Conservation (phyloP, 2,329 filamentous ascomycete species). For the Paecilomyces niveus region DNA sequence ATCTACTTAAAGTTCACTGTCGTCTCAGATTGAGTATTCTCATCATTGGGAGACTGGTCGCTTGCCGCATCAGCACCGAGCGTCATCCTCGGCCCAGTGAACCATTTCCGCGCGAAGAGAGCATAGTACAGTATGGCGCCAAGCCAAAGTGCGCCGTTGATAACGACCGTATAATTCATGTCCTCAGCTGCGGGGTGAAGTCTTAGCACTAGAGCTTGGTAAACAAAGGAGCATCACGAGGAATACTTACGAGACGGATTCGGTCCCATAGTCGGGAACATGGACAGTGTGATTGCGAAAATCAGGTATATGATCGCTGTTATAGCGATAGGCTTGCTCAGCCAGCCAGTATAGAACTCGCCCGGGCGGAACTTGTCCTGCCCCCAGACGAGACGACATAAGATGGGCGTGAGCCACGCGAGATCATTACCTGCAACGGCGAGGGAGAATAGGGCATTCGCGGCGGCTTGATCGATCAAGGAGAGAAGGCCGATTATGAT, state of each 20-base stretch:
- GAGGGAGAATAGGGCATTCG: conserved; percentile 54
- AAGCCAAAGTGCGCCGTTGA: conserved; percentile 54
- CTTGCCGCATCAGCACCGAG: conserved; percentile 25
- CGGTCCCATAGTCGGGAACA: conserved; percentile 53
- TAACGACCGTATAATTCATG: conserved; percentile 60
- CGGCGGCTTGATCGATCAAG: conserved; percentile 51
- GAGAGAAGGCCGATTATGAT: conserved; percentile 51
- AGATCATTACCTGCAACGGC: conserved; percentile 55
- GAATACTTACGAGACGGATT: conserved; percentile 38
- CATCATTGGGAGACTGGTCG: not conserved
- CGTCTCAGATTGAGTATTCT: not conserved
- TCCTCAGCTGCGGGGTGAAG: conserved; percentile 24
- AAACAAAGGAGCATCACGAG: conserved; percentile 2
- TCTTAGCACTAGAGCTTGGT: not conserved
- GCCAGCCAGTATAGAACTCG: conserved; percentile 51
- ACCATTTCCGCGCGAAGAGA: conserved; percentile 53
- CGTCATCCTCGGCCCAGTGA: conserved; percentile 53
- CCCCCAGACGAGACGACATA: conserved; percentile 53
- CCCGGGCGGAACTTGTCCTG: conserved; percentile 51
- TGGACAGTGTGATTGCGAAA: conserved; percentile 51
- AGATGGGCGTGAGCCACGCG: conserved; percentile 53
- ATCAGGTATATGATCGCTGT: conserved; percentile 47
- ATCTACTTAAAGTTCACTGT: not conserved
- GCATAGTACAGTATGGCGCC: conserved; percentile 51
- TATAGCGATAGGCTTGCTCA: conserved; percentile 49